phyloP scores from a whole-genome alignment of 148 eudicot species.

The Rhododendron mucronatum region DNA sequence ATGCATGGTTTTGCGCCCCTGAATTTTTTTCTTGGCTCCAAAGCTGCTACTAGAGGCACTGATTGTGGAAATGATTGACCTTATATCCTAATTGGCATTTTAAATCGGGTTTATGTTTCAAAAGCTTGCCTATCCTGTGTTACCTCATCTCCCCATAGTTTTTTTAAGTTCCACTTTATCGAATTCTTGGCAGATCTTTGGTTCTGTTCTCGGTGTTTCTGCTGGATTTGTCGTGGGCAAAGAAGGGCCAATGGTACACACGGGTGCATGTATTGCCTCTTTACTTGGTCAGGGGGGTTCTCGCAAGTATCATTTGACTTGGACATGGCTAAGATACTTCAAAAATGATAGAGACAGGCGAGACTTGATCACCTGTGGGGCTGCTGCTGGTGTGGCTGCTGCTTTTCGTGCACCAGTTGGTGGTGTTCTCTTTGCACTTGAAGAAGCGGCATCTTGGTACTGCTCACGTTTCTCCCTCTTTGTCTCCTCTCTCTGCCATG shows the following conservation, averaged over 20 bases:
- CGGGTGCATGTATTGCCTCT: constrained; percentile 73
- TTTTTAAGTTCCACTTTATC: not conserved
- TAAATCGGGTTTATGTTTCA: not conserved
- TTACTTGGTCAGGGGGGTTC: constrained; percentile 92
- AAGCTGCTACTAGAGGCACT: not conserved
- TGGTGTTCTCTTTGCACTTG: constrained; percentile 87
- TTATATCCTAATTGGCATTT: not conserved
- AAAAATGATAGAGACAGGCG: constrained; percentile 74
- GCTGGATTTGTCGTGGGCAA: constrained; percentile 89
- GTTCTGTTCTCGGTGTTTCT: constrained; percentile 68
- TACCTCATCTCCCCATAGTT: not conserved
- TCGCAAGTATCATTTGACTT: constrained; percentile 59
- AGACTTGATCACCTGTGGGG: constrained; percentile 82
- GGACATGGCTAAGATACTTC: constrained; percentile 71
- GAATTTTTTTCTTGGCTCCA: not conserved
- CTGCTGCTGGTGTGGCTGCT: constrained; percentile 89
- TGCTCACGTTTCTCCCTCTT: constrained; percentile 18
- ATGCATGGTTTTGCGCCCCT: not conserved
- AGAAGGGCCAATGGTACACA: constrained; percentile 91
- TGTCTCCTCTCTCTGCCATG: not conserved
- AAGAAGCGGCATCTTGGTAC: constrained; percentile 79
- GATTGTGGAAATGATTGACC: not conserved
- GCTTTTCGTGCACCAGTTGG: constrained; percentile 91
- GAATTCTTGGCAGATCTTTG: constrained; percentile 46
- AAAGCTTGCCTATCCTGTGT: not conserved